Percentiles rank a stretch among this genome's conserved stretches.
These are phyloP conservation scores for Lagerstroemia speciosa DNA, from an alignment of 345 rosid species.

Conservation along the genomic window DNA sequence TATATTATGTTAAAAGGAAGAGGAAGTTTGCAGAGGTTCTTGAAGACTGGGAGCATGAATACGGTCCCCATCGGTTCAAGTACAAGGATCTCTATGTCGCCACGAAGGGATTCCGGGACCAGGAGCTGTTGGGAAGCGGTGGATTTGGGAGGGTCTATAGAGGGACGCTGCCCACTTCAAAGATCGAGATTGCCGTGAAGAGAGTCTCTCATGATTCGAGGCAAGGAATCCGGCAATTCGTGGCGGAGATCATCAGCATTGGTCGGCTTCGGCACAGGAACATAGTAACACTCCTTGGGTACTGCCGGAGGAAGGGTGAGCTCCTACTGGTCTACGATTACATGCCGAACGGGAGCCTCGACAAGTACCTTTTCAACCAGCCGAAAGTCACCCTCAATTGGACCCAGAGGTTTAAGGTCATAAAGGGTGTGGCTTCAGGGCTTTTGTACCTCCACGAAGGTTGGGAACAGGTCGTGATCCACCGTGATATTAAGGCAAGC, in stretches of 20 bases:
- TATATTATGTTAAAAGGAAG: conserved; percentile 25
- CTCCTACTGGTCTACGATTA: conserved; percentile 45
- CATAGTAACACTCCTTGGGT: conserved; percentile 38
- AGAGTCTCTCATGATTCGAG: conserved; percentile 53
- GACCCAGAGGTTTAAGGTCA: conserved; percentile 27
- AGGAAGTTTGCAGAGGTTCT: conserved; percentile 50
- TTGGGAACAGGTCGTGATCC: conserved; percentile 40
- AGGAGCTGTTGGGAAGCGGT: conserved; percentile 45
- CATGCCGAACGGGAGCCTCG: conserved; percentile 53
- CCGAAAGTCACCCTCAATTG: conserved; percentile 27
- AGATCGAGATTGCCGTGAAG: conserved; percentile 42
- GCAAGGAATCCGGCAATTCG: conserved; percentile 53
- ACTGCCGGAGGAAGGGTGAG: conserved; percentile 42
- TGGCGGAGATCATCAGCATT: conserved; percentile 37
- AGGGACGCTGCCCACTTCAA: conserved; percentile 38
- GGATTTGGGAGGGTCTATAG: conserved; percentile 61
- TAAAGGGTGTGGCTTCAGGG: conserved; percentile 35
- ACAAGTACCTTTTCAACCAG: conserved; percentile 28
- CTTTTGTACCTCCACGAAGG: conserved; percentile 36
- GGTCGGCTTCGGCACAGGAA: conserved; percentile 46
- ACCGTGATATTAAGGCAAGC: conserved; percentile 37
- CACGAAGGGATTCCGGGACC: conserved; percentile 53
- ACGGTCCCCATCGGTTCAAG: conserved; percentile 44
- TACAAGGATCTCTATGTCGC: conserved; percentile 53
- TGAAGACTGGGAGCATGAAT: conserved; percentile 72